These are phyloP conservation scores for Citropsis articulata DNA, from an alignment of 345 rosid genomes.

Conservation along the genomic window DNA sequence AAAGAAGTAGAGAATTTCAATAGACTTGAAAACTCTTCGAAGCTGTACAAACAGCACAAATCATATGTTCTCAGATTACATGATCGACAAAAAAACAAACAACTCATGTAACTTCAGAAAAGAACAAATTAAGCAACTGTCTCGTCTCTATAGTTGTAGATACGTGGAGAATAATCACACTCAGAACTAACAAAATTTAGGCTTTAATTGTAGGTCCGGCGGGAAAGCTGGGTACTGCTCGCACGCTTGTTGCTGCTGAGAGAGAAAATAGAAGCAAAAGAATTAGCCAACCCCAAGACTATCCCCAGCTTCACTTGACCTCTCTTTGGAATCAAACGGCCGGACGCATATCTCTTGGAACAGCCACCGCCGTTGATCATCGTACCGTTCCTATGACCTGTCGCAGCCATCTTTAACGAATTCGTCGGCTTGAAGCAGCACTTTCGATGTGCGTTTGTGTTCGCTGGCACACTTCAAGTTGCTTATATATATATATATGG, in stretches of 20 bases:
- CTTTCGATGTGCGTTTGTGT: background rate
- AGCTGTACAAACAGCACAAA: background rate
- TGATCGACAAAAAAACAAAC: background rate
- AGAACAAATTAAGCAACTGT: too few relatives aligned
- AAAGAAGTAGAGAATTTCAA: background rate
- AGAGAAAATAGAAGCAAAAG: conserved; percentile 45
- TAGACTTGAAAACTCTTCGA: background rate
- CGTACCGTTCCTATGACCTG: background rate
- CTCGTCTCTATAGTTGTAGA: too few relatives aligned
- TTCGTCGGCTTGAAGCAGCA: background rate
- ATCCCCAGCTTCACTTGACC: conserved; percentile 47
- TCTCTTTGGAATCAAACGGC: conserved; percentile 46
- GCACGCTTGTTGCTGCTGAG: background rate
- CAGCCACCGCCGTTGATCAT: conserved; percentile 5
- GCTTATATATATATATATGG: background rate
- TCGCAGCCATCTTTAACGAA: background rate
- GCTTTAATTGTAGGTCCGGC: background rate
- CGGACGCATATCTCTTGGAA: background rate
- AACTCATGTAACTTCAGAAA: too few relatives aligned
- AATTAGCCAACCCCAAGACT: conserved; percentile 44
- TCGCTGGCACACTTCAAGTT: background rate
- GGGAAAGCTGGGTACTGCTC: background rate
- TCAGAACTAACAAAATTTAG: background rate
- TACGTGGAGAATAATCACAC: too few relatives aligned
- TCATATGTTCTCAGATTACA: background rate